Base-by-base conservation (phyloP, 2,329 filamentous ascomycete species). In the Ceratocystis ficicola region DNA sequence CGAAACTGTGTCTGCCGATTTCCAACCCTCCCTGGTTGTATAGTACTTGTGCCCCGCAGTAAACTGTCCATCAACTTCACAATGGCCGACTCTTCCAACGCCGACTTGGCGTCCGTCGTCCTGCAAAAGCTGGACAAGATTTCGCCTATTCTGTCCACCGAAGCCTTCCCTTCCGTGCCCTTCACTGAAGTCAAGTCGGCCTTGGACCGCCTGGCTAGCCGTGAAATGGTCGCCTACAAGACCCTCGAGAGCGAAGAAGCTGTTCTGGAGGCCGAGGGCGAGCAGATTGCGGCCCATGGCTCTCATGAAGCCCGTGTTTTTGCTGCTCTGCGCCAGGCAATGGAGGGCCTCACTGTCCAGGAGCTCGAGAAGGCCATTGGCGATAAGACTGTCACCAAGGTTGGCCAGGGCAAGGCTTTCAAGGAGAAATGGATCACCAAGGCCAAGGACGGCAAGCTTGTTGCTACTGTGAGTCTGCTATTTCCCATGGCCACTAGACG, bases 381-480 rank as follows among this genome's bases (percentile, higher is more conserved):
- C 66, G 85, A 88, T 75, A 89, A 89, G 75, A 85, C 79, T 61
- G 86, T 84, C 57, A 81, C 86, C 62, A 93, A 90, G 77, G 80
- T 96, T 68, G 94, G 94, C n/a, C 88, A 94, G 74, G 91, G 91
- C 71, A 95, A 94, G 78, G 93, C 93, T 44, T 96, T 97, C 80
- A 95, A 84, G 73, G 83, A 86, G 75, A 87, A 86, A 73, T 88
- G 85, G 86, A 87, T 88, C 69, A 74, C 76, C 12, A 86, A 84
- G 76, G 82, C 80, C 69, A 80, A 83, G 71, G 80, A 81, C 28
- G 81, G 81, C 69, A 80, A 79, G 72, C 74, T 84, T 64, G 76
- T 82, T 61, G 79, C 81, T 68, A 76, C 78, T 71, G 82, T 82
- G 70, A 71, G 78, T 73, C 44, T 48, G 36, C 28, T 30, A 62